Conservation (phyloP, 2,329 filamentous ascomycete species). For the Gaeumannomyces tritici region DNA sequence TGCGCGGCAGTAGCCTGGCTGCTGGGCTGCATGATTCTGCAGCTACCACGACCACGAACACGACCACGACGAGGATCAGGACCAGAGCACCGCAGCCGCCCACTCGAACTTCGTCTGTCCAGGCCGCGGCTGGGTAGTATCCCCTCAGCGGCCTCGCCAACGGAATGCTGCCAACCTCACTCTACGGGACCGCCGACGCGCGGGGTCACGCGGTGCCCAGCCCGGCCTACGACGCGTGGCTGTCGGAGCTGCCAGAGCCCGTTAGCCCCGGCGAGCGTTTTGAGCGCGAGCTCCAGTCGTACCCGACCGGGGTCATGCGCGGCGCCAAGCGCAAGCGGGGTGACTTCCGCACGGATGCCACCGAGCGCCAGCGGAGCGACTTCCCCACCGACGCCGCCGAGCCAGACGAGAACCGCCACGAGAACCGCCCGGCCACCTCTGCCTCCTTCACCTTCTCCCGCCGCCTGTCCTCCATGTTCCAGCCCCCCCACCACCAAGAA, state of each 20-base stretch:
- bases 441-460: background rate
- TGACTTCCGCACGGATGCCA: background rate
- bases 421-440: background rate
- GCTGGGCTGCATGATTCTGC: background rate
- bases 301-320: background rate
- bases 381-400: too few species aligned
- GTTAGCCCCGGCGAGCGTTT: constrained; percentile 1
- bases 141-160: background rate
- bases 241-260: background rate
- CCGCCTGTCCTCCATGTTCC: background rate
- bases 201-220: background rate
- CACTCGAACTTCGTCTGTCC: background rate
- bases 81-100: background rate
- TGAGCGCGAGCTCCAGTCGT: background rate
- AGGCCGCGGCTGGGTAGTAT: background rate
- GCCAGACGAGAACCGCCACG: background rate
- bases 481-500: background rate
- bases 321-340: background rate
- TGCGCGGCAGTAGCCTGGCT: background rate
- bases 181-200: background rate
- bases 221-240: background rate
- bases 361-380: background rate
- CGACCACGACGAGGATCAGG: too few species aligned
- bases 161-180: background rate
- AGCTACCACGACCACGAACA: too few species aligned